Conservation (phyloP, 352 stramenopile species). For the Phytophthora tentaculata region DNA sequence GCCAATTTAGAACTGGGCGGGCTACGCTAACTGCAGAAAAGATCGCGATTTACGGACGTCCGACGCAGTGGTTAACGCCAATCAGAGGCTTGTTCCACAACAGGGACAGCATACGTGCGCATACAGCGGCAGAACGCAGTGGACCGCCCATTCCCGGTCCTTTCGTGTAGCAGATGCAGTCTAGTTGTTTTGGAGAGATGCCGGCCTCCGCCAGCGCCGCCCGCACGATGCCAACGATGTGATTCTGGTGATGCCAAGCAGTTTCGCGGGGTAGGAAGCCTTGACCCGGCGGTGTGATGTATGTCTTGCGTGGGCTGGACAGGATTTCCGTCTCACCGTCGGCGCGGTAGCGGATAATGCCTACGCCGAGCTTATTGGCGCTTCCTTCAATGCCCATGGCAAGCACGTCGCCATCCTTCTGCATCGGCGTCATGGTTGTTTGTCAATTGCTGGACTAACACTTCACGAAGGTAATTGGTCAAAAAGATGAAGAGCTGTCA, state of each 20-base stretch:
- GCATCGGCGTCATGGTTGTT: slow-evolving; percentile 35
- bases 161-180: slow-evolving; percentile 96
- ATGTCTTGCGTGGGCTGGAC: slow-evolving; percentile 99
- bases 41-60: slow-evolving; percentile 59
- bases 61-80: slow-evolving; percentile 99
- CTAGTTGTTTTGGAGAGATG: slow-evolving; percentile 84
- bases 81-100: slow-evolving; percentile 97
- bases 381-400: slow-evolving; percentile 98
- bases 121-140: slow-evolving; percentile 95
- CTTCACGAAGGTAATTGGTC: slow-evolving; percentile 34
- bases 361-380: slow-evolving; percentile 98
- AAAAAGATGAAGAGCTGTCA: slow-evolving; percentile 7
- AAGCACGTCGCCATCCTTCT: slow-evolving; percentile 82
- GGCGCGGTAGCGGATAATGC: slow-evolving; percentile 75
- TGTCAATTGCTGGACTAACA: slow-evolving; percentile 22
- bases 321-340: slow-evolving; percentile 93
- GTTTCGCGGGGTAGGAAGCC: slow-evolving; percentile 99
- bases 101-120: slow-evolving; percentile 93
- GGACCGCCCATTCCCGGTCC: slow-evolving; percentile 99
- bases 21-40: slow-evolving; percentile 8
- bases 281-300: slow-evolving; percentile 96
- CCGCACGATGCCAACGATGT: slow-evolving; percentile 95
- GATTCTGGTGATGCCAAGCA: slow-evolving; percentile 98
- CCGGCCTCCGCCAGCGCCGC: slow-evolving; percentile 94
- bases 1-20: background rate